Base-by-base conservation (phyloP, 2,329 filamentous ascomycete genomes). In the Paramyrothecium sp. region DNA sequence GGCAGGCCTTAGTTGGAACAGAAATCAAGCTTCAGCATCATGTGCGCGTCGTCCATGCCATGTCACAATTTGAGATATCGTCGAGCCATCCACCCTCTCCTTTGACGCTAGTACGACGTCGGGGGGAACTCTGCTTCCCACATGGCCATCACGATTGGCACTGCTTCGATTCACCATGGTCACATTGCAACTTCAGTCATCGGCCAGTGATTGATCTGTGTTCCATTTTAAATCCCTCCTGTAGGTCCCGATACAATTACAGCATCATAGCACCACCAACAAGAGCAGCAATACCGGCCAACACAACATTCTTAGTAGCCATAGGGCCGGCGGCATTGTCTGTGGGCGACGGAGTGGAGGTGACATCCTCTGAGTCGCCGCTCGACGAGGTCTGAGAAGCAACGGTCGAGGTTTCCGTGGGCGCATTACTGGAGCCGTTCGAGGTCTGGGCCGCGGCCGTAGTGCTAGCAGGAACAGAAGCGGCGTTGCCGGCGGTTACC, bases 241-340 rank as follows among this genome's bases (percentile, higher is more conserved):
- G 38, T 16, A 7, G 13, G 13, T 44, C 13, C n/a, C 20, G 5
- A 20, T 20, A 11, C 23, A 33, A 19, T 63, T 69, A 76, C 48
- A 77, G 30, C 53, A 74, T 53, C 61, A 77, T 63, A n/a, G 65
- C 70, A 57, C 70, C 72, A 8, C 71, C 73, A 22, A 73, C 63
- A 44, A 71, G 52, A 16, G 67, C 70, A 21, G 69, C 73, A 23
- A 73, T 67, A 19, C 73, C 73, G 49, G 69, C 68, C 38, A 76
- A 47, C 5, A 75, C 54, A 17, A 69, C 72, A 53, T 73, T 73
- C 58, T 72, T 69, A 13, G 71, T 72, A 54, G 65, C 60, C 56
- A 68, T 61, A n/a, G 70, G 61, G 2, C 65, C 67, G 7, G 69
- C 72, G 51, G 70, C 72, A 58, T 65, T 73, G 53, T 61, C 64